These are phyloP conservation scores for Curvularia sp. DNA, from an alignment of 2,329 filamentous ascomycete species.

Conservation along the genomic window DNA sequence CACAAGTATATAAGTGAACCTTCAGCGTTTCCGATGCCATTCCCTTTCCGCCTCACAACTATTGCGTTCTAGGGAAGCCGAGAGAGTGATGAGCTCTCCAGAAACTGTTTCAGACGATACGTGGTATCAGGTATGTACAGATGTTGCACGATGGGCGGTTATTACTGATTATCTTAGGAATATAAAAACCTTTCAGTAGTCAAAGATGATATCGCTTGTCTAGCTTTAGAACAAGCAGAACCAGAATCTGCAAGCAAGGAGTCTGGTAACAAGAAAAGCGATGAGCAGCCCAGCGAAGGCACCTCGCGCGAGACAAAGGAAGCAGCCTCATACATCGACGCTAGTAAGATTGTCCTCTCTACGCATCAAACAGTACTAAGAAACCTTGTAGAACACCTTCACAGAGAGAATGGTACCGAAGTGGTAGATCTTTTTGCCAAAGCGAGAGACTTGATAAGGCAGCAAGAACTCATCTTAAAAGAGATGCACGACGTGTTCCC, in stretches of 20 bases:
- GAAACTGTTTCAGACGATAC: constrained; percentile 6
- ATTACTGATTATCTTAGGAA: not conserved
- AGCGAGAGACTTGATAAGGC: not conserved
- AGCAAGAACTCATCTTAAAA: not conserved
- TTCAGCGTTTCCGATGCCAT: not conserved
- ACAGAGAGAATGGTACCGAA: not conserved
- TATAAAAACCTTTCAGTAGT: not conserved
- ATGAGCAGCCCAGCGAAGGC: not conserved
- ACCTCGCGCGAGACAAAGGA: not conserved
- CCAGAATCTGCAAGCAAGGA: not conserved
- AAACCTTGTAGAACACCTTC: not conserved
- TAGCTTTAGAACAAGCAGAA: not conserved
- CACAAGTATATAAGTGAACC: constrained; percentile 11
- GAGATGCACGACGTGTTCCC: not conserved
- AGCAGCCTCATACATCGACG: not conserved
- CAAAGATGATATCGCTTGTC: constrained; percentile 4
- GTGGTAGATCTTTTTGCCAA: not conserved
- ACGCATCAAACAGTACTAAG: not conserved
- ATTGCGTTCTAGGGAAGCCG: not conserved
- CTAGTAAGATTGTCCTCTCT: constrained; percentile 1
- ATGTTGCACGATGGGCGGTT: not conserved
- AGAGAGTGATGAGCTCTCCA: constrained; percentile 5
- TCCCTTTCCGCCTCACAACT: not conserved
- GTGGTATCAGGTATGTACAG: not conserved
- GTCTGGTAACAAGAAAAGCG: not conserved